phyloP scores from a whole-genome alignment of 495 filamentous ascomycete species.

The Tuber magnatum region DNA sequence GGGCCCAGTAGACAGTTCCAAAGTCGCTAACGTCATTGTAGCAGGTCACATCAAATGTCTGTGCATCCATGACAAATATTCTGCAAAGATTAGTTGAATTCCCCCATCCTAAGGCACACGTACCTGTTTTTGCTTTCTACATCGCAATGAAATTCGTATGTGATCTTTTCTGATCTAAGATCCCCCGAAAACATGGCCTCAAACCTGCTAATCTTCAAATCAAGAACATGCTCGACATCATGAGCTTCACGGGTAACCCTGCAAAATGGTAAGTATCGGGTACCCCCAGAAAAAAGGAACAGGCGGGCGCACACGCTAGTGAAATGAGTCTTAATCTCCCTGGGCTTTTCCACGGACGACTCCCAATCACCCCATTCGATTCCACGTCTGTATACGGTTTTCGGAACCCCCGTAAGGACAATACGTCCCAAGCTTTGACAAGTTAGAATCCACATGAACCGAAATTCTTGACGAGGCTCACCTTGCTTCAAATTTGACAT shows the following conservation, averaged over 20 bases:
- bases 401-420: conserved; percentile 29
- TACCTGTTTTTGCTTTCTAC: conserved; percentile 34
- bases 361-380: conserved; percentile 34
- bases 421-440: conserved; percentile 30
- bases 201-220: conserved; percentile 30
- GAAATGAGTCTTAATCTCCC: conserved; percentile 26
- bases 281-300: background rate
- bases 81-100: background rate
- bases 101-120: background rate
- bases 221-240: conserved; percentile 29
- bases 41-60: conserved; percentile 27
- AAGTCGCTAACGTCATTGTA: conserved; percentile 31
- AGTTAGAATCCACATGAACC: conserved; percentile 6
- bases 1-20: conserved; percentile 27
- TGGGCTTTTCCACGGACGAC: conserved; percentile 15
- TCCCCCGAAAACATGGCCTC: conserved; percentile 32
- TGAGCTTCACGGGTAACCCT: conserved; percentile 33
- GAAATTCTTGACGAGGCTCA: conserved; percentile 7
- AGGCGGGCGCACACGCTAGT: conserved; percentile 27
- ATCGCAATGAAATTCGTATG: conserved; percentile 34
- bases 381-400: conserved; percentile 13
- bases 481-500: conserved; percentile 31
- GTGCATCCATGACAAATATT: conserved; percentile 32
- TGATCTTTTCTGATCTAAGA: conserved; percentile 20
- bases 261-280: conserved; percentile 12